Evolutionary conservation across 352 stramenopile species (phyloP), one percentile per base, ranked within the genome.

Genomic region (Globisporangium nagaii): DNA sequence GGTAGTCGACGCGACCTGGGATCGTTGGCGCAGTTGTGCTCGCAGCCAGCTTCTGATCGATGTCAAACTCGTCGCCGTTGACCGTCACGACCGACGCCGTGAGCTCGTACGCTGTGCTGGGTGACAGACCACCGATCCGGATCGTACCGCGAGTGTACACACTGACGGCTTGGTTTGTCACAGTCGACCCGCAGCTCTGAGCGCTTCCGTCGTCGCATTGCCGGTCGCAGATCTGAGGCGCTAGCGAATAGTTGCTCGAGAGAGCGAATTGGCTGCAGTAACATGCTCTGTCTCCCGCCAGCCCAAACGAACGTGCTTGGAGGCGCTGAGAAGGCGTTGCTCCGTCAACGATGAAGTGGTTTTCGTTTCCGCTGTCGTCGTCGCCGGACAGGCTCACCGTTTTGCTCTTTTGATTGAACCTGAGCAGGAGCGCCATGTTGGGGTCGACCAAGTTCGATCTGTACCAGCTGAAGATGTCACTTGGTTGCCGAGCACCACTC

Each of bases 311-410:
- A 70, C 46, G 46, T 2, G 20, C 37, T 20, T 41, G 56, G 20
- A 50, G 30, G 11, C 24, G 62, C 0, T 48, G 28, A 9, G 53
- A 60, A 2, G 46, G 46, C 0, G 42, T 50, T 1, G 48, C 43
- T 7, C 46, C 34, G 35, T 65, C 44, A 10, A 79, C 53, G 17
- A 75, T 63, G 37, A 86, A 83, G 30, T 86, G 51, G 15, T 76
- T 69, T 11, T 30, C 56, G n/a, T 59, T 61, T 1, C 22, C 36
- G 32, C 59, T 82, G 7, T 58, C 65, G 53, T 80, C 70, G 19
- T 24, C 17, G 4, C 55, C 64, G 9, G 66, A 71, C 2, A 62
- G 49, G 4, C 35, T 45, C 24, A 7, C 15, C 12, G 37, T 54
- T 12, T 69, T 53, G 13, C 58, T 55, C 25, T 39, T 53, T n/a